phyloP scores from a whole-genome alignment of 148 eudicot species.

The Salicornia ramosissima region DNA sequence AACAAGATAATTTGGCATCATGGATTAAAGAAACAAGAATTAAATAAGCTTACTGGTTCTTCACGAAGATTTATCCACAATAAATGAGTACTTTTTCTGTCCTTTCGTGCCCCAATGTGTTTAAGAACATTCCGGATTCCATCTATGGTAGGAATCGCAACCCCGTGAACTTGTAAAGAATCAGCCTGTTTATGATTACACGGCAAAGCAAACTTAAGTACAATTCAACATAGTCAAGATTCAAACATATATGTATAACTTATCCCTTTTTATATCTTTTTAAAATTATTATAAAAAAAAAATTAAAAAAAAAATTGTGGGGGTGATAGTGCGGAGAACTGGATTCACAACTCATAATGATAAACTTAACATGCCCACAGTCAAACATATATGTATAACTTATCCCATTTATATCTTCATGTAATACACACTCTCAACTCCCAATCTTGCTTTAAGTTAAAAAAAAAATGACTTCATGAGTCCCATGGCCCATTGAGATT shows the following conservation, averaged over 20 bases:
- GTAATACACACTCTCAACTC: neutral
- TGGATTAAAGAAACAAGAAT: neutral
- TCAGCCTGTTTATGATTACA: slow-evolving; percentile 47
- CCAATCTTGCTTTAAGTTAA: neutral
- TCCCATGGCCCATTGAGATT: neutral
- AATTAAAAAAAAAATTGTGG: no score
- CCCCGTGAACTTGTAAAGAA: slow-evolving; percentile 79
- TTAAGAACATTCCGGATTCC: slow-evolving; percentile 84
- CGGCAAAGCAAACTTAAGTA: neutral
- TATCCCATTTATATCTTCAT: no score
- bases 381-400: no score
- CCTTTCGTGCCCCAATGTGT: slow-evolving; percentile 54
- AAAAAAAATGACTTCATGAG: neutral
- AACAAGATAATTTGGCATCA: neutral
- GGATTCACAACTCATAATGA: no score
- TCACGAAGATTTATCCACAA: slow-evolving; percentile 96
- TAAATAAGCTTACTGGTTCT: slow-evolving; percentile 60
- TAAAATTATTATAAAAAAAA: no score
- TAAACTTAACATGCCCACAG: no score
- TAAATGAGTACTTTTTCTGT: slow-evolving; percentile 41
- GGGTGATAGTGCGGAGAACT: no score
- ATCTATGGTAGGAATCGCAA: slow-evolving; percentile 83
- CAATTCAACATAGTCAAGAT: neutral
- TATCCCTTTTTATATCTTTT: no score
- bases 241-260: neutral